These are phyloP conservation scores for Imleria badia DNA, from an alignment of 768 basidiomycete genomes.

Conservation along the genomic window DNA sequence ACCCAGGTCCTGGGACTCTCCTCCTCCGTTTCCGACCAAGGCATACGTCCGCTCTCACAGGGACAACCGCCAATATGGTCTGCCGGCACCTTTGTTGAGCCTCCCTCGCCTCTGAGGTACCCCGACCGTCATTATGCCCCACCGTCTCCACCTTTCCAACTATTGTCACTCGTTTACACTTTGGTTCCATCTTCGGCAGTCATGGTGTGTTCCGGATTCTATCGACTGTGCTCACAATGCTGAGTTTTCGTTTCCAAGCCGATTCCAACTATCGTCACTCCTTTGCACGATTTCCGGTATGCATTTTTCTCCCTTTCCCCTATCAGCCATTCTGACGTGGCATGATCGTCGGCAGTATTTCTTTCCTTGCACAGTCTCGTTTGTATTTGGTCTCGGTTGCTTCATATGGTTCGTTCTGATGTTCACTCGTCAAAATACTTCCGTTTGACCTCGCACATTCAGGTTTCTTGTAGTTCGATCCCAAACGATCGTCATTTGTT, in stretches of 20 bases:
- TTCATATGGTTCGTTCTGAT: slow-evolving; percentile 2
- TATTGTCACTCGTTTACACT: slow-evolving; percentile 17
- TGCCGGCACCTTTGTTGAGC: background rate
- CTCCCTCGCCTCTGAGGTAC: slow-evolving; percentile 3
- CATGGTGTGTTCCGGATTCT: background rate
- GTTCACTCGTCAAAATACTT: background rate
- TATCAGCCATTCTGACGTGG: background rate
- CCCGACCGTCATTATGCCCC: background rate
- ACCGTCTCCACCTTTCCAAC: slow-evolving; percentile 2
- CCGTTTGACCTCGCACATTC: background rate
- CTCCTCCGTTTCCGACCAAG: slow-evolving; percentile 1
- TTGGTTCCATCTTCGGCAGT: background rate
- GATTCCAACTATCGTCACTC: slow-evolving; percentile 17
- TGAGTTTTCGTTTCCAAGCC: background rate
- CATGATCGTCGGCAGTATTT: background rate
- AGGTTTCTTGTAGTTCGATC: slow-evolving; percentile 6
- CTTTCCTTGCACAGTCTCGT: background rate
- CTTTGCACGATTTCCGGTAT: slow-evolving; percentile 7
- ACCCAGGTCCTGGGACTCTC: background rate
- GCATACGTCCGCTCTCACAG: background rate
- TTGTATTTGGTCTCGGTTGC: background rate
- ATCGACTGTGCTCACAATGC: background rate
- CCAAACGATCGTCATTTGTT: too few relatives aligned
- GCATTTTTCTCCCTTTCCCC: background rate
- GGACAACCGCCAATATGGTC: background rate